Base-by-base conservation (phyloP, 108 stramenopile species). In the Discostella pseudostelligera region DNA sequence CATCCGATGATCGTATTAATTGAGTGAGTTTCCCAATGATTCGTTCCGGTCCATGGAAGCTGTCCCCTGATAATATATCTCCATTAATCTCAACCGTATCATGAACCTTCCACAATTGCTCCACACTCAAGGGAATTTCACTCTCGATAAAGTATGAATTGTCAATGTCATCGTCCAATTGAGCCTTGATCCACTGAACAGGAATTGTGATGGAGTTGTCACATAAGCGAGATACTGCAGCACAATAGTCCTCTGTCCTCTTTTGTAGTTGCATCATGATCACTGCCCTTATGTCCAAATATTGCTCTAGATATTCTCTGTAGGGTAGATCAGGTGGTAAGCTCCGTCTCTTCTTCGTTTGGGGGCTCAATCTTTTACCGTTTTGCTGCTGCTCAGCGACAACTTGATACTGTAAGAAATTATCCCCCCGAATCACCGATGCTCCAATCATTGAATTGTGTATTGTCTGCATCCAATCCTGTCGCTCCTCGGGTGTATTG, bases 21-120 rank as follows among this genome's bases (percentile, higher is more conserved):
- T 83, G 60, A 28, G 83, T 76, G 45, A 93, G 69, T 12, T 79
- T 78, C 16, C 87, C 88, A 26, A 88, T 60, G 37, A 93, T 87
- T 35, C 81, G 73, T 49, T 93, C 92, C 0, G 89, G 84, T n/a
- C 84, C 92, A 59, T 86, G 85, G 13, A 85, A 83, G 40, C 65
- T 70, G 20, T 84, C 83, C 13, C 92, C 92, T 17, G 54, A 22
- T 32, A 83, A 78, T 6, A 90, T 35, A 16, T 84, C 69, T 22
- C 80, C 82, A 66, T 93, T 90, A 36, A 93, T 90, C 53, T 69
- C 59, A n/a, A 93, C 75, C 11, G 88, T 71, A 55, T 93, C 91
- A 21, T 88, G 82, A 79, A 89, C 91, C 55, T 80, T 86, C 87
- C 88, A 89, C 14, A 93, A 40, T 55, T 93, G 91, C 3, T 87